Base-by-base conservation (phyloP, 768 basidiomycete genomes). In the Lactarius quietus region DNA sequence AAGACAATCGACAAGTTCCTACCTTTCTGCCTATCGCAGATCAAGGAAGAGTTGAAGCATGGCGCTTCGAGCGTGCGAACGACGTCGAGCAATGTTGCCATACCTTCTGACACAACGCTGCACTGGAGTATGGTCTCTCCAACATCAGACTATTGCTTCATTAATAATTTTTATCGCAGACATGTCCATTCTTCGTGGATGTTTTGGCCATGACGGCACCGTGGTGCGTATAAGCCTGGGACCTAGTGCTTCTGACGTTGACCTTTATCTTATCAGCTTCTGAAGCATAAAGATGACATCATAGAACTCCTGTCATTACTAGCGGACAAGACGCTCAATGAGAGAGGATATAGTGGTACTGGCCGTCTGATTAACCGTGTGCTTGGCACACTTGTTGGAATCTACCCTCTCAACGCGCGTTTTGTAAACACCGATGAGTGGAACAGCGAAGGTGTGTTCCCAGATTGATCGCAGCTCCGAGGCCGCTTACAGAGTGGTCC, bases 21-120 rank as follows among this genome's bases (percentile, higher is more conserved):
- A 65, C 87, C 90, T 1, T 84, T 86, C 65, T 95, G 93, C 72
- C 78, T 83, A 18, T 76, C 78, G 7, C 89, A 92, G 72, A 92
- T 97, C 59, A 83, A 89, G 68, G 86, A 87, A 54, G 96, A 98
- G 75, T 76, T 98, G 60, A 91, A 86, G 71, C 88, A 93, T 68
- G 96, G 96, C 9, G 95, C 96, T 2, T 94, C 93, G 31, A 91
- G 89, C 67, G 80, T 89, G 36, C 81, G 93, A 52, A 93, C 90
- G 23, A 93, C 92, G 3, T 90, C 89, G 1, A 83, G 83, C 6
- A 85, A 88, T 69, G 81, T 84, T 39, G 86, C 88, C 12, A 82
- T 90, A 3, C 88, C 92, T 8, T 91, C 90, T 3, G 92, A 93
- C 70, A 93, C 92, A 7, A 93, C 93, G 8, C 78, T 98, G 59